Base-by-base conservation (phyloP, 73 alveolate genomes). In the Uronychia setigera region DNA sequence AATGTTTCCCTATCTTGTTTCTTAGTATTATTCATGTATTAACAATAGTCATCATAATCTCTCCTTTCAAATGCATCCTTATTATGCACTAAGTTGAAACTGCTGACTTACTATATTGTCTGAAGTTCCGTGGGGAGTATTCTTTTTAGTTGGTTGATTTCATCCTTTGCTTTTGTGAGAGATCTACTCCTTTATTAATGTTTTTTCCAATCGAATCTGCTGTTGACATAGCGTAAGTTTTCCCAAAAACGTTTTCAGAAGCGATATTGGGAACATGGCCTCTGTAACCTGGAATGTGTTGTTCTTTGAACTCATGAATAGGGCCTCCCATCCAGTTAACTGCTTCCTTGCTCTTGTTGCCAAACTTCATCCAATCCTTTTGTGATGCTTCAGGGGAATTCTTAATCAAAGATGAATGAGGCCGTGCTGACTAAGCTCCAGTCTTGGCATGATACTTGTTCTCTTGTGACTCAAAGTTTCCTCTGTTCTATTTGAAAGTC, bases 191-290 rank as follows among this genome's bases (percentile, higher is more conserved):
- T 25, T 33, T 59, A 0, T 26, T 31, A 32, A 35, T 58, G 28
- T 85, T 79, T 34, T 81, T 83, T 29, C 83, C 82, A 9, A 88
- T 78, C 1, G 78, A 33, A 58, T 80, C 59, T 31, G 81, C 87
- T 26, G 90, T 88, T 75, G 87, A 34, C 28, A 92, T 92, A 75
- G 96, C 96, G 82, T 90, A 94, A 80, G 96, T 92, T 77, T 86
- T 91, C 0, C 95, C 98, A 78, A 82, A 92, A 58, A 92, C 87
- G 83, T 94, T 94, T 76, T 94, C 96, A 14, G 95, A 46, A 59
- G 84, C 74, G 30, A 94, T 91, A 27, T 94, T 86, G 26, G 97
- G 96, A 59, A 94, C 94, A 67, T 46, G 82, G 11, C 98, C 98
- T 77, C 35, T 78, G 87, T 94, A 94, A 32, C 88, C 95, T 11